Evolutionary conservation across 148 eudicot genomes (phyloP), one percentile per base, ranked within the genome.

Genomic region (Beta vulgaris): DNA sequence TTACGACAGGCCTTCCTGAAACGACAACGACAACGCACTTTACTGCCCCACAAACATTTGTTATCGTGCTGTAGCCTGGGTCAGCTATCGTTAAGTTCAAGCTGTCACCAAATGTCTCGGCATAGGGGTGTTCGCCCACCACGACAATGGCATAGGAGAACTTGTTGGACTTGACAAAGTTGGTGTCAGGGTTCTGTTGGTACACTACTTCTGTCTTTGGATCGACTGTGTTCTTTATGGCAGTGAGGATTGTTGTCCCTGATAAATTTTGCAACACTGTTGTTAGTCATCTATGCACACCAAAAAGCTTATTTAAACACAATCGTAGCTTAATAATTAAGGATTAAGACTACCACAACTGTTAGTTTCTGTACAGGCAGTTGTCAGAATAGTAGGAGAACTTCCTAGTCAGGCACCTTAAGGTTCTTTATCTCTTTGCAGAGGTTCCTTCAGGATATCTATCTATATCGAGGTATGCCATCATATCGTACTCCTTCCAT

Each of bases 181-280:
- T 32, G 16, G 73, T 7, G 16, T 74, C 73, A 5, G 92, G 97
- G 53, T 87, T 88, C 70, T 87, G 87, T 23, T 82, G 43, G 82
- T 79, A 92, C 59, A 92, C 82, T 29, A 92, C 86, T 72, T 88
- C 9, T 48, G 94, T 92, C 28, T 63, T 77, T 21, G 87, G 87
- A 73, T 87, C 88, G 26, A 92, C 92, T 29, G 97, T 82, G 37
- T 81, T 82, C 85, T 82, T 81, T 37, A 92, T 82, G 36, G 86
- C 92, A n/a, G 82, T 76, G 1, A 92, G 82, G 76, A 92, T 88
- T 35, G 97, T 90, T 35, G 97, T 92, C 76, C 97, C 92, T 90
- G 75, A 74, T 34, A 31, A 66, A 21, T 4, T 44, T 66, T 31
- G 43, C 6, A 43, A 40, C 57, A 13, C 66, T 29, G 68, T 58